A percentile compares a stretch with the other conserved stretches of the same genome.
phyloP scores from a whole-genome alignment of 805 yeast genomes.

The Sporopachydermia lactativora region DNA sequence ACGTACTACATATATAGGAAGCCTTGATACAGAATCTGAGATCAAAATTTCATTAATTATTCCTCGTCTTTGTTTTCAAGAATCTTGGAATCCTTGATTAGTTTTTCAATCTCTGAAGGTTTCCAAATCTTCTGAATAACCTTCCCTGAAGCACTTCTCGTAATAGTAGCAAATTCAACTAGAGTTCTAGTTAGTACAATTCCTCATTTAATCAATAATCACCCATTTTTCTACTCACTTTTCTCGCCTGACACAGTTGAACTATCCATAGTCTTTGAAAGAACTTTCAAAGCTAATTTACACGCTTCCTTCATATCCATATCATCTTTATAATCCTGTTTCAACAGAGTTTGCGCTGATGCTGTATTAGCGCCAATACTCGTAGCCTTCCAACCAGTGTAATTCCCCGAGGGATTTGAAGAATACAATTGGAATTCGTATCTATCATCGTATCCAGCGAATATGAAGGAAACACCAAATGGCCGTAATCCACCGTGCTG shows the following conservation, averaged over 20 bases:
- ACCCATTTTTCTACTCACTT: no score
- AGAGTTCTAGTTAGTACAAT: not conserved
- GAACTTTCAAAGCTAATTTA: slow-evolving; percentile 78
- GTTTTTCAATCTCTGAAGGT: slow-evolving; percentile 59
- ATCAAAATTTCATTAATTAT: no score
- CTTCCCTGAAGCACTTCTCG: slow-evolving; percentile 31
- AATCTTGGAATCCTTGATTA: slow-evolving; percentile 62
- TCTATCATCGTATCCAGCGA: slow-evolving; percentile 89
- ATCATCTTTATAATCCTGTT: slow-evolving; percentile 88
- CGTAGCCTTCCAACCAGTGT: slow-evolving; percentile 97
- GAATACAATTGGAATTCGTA: slow-evolving; percentile 87
- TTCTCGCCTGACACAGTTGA: slow-evolving; percentile 78
- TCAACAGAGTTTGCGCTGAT: slow-evolving; percentile 89
- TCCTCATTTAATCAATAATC: no score
- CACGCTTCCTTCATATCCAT: slow-evolving; percentile 57
- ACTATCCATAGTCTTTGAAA: slow-evolving; percentile 88
- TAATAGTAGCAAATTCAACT: slow-evolving; percentile 79
- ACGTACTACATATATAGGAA: no score
- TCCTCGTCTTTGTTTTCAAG: slow-evolving; percentile 41
- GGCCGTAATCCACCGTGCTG: slow-evolving; percentile 99
- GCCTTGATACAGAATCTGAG: no score
- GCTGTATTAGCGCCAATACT: slow-evolving; percentile 93
- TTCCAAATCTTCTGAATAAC: slow-evolving; percentile 63
- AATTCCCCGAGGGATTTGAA: slow-evolving; percentile 94
- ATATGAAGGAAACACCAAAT: slow-evolving; percentile 91